Evolutionary conservation across 2,329 filamentous ascomycete species (phyloP), one percentile per base, ranked within the genome.

Genomic region (Graphilbum fragrans): DNA sequence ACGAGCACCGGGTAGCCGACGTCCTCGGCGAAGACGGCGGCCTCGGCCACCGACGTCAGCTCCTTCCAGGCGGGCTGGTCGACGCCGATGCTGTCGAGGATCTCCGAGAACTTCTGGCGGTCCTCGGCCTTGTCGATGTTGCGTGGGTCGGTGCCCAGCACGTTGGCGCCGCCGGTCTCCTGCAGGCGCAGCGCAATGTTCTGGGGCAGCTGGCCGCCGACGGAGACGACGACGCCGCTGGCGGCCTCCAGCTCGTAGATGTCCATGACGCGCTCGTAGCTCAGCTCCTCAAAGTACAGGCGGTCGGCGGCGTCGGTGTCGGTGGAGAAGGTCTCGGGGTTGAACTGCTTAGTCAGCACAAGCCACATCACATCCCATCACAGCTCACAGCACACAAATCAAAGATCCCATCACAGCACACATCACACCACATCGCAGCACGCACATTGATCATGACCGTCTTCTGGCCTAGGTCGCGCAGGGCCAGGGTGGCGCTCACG

Each of bases 21-120:
- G 53, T 79, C 82, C 49, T 86, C 70, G 59, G 88, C 95, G 69
- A 98, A 98, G 2, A 71, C 69, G 49, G 76, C 80, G 1, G 92
- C 92, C 56, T 96, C 92, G 33, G 88, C 82, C 50, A 94, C 87
- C 66, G 86, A 94, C 3, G 88, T 96, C 41, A 96, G 70, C 61
- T 96, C 92, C 66, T 95, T 96, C 92, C 92, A 98, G 8, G 85
- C 85, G 6, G 92, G 92, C 65, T 98, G 92, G 58, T 98, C 92
- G 23, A 98, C 92, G 21, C 74, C 82, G 51, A 96, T 94, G 52
- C 84, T 77, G 62, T 98, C 92, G 50, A 96, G 72, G 86, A 96
- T 96, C 55, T 88, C 83, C 19, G 90, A 95, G 70, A 98, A 98
- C 64, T 98, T 96, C 63, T 96, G 88, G 58, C 92, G 80, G 60